A percentile compares a stretch with the other conserved stretches of the same genome.
Conservation (phyloP, 2,329 filamentous ascomycete genomes). For the Aspergillus sp. region DNA sequence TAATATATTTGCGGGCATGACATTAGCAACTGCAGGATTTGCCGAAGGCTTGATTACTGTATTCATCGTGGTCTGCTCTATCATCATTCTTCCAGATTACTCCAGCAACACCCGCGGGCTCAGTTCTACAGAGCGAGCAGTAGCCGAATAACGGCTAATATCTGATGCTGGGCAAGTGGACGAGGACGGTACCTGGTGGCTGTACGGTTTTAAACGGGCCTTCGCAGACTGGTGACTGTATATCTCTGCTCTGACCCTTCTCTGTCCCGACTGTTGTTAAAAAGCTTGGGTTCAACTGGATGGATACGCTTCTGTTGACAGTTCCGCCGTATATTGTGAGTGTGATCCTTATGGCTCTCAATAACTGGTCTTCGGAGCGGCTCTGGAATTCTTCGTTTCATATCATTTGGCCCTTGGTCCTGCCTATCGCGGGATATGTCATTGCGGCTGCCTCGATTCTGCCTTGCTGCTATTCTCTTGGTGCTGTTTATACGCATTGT, state of each 20-base stretch:
- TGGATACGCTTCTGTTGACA: slow-evolving; percentile 46
- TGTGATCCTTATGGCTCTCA: slow-evolving; percentile 41
- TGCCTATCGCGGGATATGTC: slow-evolving; percentile 21
- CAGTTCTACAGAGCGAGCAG: slow-evolving; percentile 41
- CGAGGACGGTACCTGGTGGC: too few species aligned
- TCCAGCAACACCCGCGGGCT: slow-evolving; percentile 41
- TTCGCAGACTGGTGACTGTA: slow-evolving; percentile 46
- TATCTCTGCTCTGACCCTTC: slow-evolving; percentile 51
- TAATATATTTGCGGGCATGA: slow-evolving; percentile 21
- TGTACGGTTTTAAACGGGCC: slow-evolving; percentile 43
- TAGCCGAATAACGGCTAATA: slow-evolving; percentile 30
- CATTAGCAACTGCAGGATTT: slow-evolving; percentile 34
- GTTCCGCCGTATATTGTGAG: slow-evolving; percentile 48
- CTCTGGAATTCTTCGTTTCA: slow-evolving; percentile 29
- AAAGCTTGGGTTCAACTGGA: slow-evolving; percentile 42
- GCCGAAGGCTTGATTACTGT: slow-evolving; percentile 41
- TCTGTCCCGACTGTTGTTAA: slow-evolving; percentile 41
- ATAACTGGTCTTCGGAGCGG: slow-evolving; percentile 46
- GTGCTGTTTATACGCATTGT: too few species aligned
- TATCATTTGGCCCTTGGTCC: slow-evolving; percentile 17
- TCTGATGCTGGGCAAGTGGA: too few species aligned
- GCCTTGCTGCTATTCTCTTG: too few species aligned
- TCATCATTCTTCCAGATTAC: slow-evolving; percentile 37
- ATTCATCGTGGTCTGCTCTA: slow-evolving; percentile 30
- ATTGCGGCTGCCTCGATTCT: too few species aligned